A percentile compares a stretch with the other conserved stretches of the same genome.
phyloP scores from a whole-genome alignment of 1,284 basidiomycete species.

The Rhizoctonia solani region DNA sequence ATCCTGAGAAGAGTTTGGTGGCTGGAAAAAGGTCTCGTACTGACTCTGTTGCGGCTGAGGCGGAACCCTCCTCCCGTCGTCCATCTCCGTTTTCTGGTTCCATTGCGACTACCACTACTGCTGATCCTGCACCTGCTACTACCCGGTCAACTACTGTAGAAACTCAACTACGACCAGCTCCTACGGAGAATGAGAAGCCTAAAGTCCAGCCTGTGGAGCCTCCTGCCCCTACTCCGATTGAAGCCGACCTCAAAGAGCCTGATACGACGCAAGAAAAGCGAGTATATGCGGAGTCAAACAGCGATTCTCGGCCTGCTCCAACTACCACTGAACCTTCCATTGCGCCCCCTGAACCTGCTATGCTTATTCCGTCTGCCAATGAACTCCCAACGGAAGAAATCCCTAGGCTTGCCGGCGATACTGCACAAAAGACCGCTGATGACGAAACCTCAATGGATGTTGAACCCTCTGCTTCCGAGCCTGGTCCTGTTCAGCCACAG shows the following conservation, averaged over 20 bases:
- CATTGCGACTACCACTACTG: not conserved
- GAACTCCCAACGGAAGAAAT: not conserved
- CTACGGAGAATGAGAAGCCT: not conserved
- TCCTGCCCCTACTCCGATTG: not conserved
- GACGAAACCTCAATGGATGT: constrained; percentile 15
- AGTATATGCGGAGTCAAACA: constrained; percentile 4
- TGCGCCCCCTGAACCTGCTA: not conserved
- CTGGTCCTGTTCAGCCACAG: not conserved
- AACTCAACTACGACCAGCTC: not conserved
- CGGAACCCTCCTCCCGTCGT: constrained; percentile 27
- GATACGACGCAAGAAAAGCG: constrained; percentile 9
- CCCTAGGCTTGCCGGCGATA: not conserved
- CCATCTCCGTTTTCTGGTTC: constrained; percentile 33
- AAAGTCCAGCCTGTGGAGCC: not conserved
- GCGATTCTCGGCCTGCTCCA: not conserved
- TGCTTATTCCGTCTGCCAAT: not conserved
- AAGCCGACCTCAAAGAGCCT: not conserved
- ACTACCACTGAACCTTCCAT: not conserved
- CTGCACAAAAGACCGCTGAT: not conserved
- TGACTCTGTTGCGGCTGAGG: constrained; percentile 31
- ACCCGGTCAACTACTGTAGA: not conserved
- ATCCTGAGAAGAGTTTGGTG: constrained; percentile 12
- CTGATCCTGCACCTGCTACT: not conserved
- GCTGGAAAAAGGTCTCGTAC: constrained; percentile 31
- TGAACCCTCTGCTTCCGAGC: constrained; percentile 7